Base-by-base conservation (phyloP, 345 rosid species). In the Gossypium rotundifolium region DNA sequence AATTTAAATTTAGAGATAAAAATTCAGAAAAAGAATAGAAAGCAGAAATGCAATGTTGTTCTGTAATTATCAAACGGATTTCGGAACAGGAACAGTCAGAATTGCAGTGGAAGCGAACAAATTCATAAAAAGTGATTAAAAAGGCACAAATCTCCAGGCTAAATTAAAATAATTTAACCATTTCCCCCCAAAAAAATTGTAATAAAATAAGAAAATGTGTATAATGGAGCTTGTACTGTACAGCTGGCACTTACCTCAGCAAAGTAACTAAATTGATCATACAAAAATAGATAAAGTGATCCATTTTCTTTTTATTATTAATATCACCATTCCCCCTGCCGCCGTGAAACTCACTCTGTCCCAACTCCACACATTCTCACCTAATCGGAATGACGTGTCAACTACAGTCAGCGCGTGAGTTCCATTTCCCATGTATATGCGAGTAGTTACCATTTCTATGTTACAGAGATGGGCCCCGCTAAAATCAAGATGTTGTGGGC, bases 211-310 rank as follows among this genome's bases (percentile, higher is more conserved):
- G 20, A 54, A 25, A 25, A 3, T 11, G 64, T 11, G 64, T 4
- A 49, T 40, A 38, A 67, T 71, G 74, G 67, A 18, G 44, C 65
- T 45, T 53, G 73, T 44, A 72, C 72, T 20, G 55, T 72, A 80
- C 83, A 80, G 84, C 84, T 85, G 88, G 86, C 79, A 16, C 33
- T 18, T 44, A 17, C 72, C 23, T 70, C 48, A 42, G 22, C 79
- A 70, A 73, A 77, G 73, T 2, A 42, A 55, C 27, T 57, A 57
- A 73, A 79, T 65, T 58, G 45, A 45, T 52, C 17, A 52, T 10
- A 29, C 4, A 72, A 52, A 33, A 60, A 57, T n/a, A 75, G 57
- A 65, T 17, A 77, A 75, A 75, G 74, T 7, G 74, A 38, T 6
- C 2, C 33, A 4, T 33, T 7, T 16, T 33, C 11, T 7, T 27